Evolutionary conservation across 352 stramenopile species (phyloP), one percentile per base, ranked within the genome.

Genomic region (Globisporangium iwayamae): DNA sequence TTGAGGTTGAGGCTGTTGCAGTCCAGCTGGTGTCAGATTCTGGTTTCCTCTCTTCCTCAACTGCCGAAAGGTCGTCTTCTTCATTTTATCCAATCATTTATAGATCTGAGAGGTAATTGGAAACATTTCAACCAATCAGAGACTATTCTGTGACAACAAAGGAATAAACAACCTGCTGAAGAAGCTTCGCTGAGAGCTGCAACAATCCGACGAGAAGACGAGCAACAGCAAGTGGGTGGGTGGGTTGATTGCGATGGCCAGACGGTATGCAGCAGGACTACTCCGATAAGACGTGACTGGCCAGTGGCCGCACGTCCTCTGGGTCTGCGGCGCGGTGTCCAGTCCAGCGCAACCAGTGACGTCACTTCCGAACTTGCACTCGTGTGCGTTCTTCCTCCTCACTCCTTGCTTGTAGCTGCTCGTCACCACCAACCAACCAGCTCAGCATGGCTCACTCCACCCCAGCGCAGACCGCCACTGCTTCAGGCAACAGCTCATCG

Each of bases 281-380:
- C 3, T 41, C 36, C 41, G 14, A 47, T n/a, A 47, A 18, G 41
- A 18, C 13, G 41, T 36, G 41, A 9, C 14, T 1, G 16, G n/a
- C 43, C 32, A 36, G 32, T 22, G 7, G 16, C 6, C 43, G 11
- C 43, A 22, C 30, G 30, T 25, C 30, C 18, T 56, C 51, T 56
- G 16, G 48, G 25, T 8, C 4, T 22, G 39, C 36, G n/a, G 14
- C 39, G 8, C 13, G 7, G 39, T 18, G 14, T 46, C 4, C 1
- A 6, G 39, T 20, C 47, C 16, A 56, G 18, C 18, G 6, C 28
- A 48, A 22, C 43, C 4, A 7, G 18, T 20, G 43, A 48, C 43
- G n/a, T 57, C 48, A 64, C 48, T 64, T 57, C 34, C 58, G 25
- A 64, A 60, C 60, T 64, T 28, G 51, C 51, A 39, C 41, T n/a